Evolutionary conservation across 208 protist species (phyloP), one percentile per base, ranked within the genome.

Genomic region (Acanthamoeba culbertsoni): DNA sequence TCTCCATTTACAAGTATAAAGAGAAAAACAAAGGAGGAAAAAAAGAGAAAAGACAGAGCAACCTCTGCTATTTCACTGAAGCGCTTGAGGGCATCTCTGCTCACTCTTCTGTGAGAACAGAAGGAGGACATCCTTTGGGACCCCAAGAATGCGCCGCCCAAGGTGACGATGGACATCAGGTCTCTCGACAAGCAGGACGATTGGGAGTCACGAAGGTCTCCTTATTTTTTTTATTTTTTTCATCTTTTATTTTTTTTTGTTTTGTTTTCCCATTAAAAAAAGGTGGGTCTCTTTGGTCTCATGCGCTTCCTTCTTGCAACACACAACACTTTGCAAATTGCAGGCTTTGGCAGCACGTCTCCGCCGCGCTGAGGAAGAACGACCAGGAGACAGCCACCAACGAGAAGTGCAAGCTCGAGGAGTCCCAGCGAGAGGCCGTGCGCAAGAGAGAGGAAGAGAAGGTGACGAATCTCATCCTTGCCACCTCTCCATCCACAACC

Each of bases 351-450:
- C 28, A 62, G 23, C 71, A 97, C 51, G 95, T 97, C 0, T 94
- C 96, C 14, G n/a, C 94, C 16, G 95, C 96, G 31, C 93, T 97
- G 37, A 79, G 93, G 33, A 59, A 77, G 33, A 94, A 94, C 23
- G 95, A 97, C 93, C 95, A 97, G 75, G 77, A 96, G 43, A 48
- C 89, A 10, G 96, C 96, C n/a, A 97, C 95, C 6, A 48, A 92
- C 12, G 94, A 96, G 48, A 97, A 97, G 63, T 86, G 63, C 71
- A 94, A 94, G 46, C 73, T 97, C 14, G 96, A 97, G 63, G 68
- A 96, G 5, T 71, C 35, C 40, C 96, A 97, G 93, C 68, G 96
- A 55, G n/a, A 94, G 45, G 79, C 33, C 42, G 93, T 92, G 12
- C 57, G 51, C 48, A 51, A 88, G 20, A 89, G 94, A 65, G 93